Percentiles rank a stretch among this genome's conserved stretches.
phyloP scores from a whole-genome alignment of 2,329 filamentous ascomycete species.

The Fusarium agapanthi region DNA sequence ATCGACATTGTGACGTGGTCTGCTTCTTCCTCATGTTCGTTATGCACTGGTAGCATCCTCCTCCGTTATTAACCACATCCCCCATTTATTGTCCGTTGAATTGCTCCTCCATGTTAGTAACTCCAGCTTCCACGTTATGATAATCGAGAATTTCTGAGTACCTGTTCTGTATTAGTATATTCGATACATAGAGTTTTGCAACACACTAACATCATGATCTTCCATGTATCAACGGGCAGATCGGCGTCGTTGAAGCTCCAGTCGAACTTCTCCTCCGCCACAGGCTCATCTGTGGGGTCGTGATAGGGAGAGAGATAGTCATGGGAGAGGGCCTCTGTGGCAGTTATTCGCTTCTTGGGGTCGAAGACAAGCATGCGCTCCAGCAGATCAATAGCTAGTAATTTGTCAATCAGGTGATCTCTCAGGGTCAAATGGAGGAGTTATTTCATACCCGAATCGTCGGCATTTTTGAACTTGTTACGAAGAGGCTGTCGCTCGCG shows the following conservation, averaged over 20 bases:
- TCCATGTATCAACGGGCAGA: conserved; percentile 98
- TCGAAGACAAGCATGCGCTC: conserved; percentile 99
- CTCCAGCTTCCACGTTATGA: conserved; percentile 82
- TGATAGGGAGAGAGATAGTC: conserved; percentile 97
- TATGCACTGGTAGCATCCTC: conserved; percentile 30
- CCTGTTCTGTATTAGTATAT: conserved; percentile 59
- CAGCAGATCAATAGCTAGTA: conserved; percentile 84
- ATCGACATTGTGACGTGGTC: conserved; percentile 39
- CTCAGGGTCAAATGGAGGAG: not conserved
- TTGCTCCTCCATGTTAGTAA: conserved; percentile 51
- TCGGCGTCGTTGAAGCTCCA: conserved; percentile 99
- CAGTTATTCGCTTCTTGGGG: conserved; percentile 93
- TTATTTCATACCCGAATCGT: conserved; percentile 74
- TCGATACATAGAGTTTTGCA: not conserved
- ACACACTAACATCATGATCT: conserved; percentile 94
- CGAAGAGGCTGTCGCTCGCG: conserved; percentile 86
- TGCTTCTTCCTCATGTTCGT: conserved; percentile 31
- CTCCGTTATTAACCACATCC: conserved; percentile 47
- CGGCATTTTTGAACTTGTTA: conserved; percentile 95
- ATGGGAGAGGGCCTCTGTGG: conserved; percentile 84
- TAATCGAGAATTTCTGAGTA: conserved; percentile 99
- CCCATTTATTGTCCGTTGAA: conserved; percentile 48
- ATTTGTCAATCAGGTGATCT: not conserved
- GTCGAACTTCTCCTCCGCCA: conserved; percentile 97
- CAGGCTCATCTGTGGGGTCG: conserved; percentile 94